Percentiles rank a stretch among this genome's conserved stretches.
These are phyloP conservation scores for Henckelia pumila DNA, from an alignment of 257 asterid species.

Conservation along the genomic window DNA sequence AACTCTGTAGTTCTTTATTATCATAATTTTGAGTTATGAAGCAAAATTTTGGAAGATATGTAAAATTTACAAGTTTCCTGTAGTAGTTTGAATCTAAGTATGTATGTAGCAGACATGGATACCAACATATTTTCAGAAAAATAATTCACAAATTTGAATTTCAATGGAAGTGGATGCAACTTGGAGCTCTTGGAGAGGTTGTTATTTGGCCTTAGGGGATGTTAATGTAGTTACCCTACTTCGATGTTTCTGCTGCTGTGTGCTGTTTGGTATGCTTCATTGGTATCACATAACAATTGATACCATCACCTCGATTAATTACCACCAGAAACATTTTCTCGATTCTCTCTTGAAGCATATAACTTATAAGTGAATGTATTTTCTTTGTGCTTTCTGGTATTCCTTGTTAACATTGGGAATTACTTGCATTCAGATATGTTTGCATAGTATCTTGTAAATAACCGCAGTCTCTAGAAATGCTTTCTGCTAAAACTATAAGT, in stretches of 20 bases:
- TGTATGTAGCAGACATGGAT: background rate
- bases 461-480: too few species aligned
- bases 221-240: background rate
- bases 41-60: too few species aligned
- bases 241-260: background rate
- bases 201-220: background rate
- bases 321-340: too few species aligned
- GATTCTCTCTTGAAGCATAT: background rate
- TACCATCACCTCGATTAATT: background rate
- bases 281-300: background rate
- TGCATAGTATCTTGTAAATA: too few species aligned
- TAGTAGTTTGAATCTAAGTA: too few species aligned
- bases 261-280: background rate
- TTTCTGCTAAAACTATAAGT: too few species aligned
- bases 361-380: background rate
- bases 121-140: background rate
- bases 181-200: background rate
- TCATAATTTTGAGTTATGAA: background rate
- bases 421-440: too few species aligned
- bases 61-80: too few species aligned
- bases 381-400: background rate
- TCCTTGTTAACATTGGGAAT: background rate
- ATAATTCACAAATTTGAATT: background rate
- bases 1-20: background rate
- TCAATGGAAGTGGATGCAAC: background rate